phyloP scores from a whole-genome alignment of 2,329 filamentous ascomycete genomes.

The Hysterium pulicare region DNA sequence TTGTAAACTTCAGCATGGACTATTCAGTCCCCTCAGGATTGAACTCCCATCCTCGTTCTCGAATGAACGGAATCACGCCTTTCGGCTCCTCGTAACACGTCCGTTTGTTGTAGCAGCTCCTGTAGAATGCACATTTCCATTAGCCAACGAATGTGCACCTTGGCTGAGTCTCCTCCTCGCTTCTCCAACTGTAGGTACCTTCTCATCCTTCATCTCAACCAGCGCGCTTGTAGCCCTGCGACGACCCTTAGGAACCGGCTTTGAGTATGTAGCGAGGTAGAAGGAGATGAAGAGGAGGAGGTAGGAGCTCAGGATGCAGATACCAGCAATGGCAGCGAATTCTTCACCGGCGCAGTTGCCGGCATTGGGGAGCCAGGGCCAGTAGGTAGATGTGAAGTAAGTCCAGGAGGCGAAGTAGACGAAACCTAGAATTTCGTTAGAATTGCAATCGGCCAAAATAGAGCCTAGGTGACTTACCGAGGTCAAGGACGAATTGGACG shows the following conservation, averaged over 20 bases:
- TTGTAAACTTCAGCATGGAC: too few relatives aligned
- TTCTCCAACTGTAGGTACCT: conserved; percentile 55
- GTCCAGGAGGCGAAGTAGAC: conserved; percentile 99
- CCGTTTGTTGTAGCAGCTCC: conserved; percentile 51
- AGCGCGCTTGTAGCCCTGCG: conserved; percentile 78
- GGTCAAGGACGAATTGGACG: conserved; percentile 93
- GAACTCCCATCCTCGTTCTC: not conserved
- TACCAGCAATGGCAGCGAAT: conserved; percentile 90
- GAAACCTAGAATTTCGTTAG: conserved; percentile 62
- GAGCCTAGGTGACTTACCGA: conserved; percentile 61
- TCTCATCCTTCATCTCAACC: conserved; percentile 76
- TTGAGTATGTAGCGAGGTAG: conserved; percentile 96
- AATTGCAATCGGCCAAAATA: conserved; percentile 5
- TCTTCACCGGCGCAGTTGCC: conserved; percentile 93
- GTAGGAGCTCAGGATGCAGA: conserved; percentile 90
- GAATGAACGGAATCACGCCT: conserved; percentile 52
- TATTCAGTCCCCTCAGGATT: too few relatives aligned
- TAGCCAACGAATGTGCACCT: conserved; percentile 33
- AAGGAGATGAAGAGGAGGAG: conserved; percentile 98
- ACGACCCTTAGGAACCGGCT: conserved; percentile 70
- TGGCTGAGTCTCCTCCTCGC: conserved; percentile 51
- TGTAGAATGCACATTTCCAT: conserved; percentile 35
- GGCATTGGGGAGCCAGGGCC: conserved; percentile 74
- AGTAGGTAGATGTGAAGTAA: conserved; percentile 93
- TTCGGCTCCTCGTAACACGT: conserved; percentile 63